These are phyloP conservation scores for Fraxinus velutina DNA, from an alignment of 305 asterid genomes.

Conservation along the genomic window DNA sequence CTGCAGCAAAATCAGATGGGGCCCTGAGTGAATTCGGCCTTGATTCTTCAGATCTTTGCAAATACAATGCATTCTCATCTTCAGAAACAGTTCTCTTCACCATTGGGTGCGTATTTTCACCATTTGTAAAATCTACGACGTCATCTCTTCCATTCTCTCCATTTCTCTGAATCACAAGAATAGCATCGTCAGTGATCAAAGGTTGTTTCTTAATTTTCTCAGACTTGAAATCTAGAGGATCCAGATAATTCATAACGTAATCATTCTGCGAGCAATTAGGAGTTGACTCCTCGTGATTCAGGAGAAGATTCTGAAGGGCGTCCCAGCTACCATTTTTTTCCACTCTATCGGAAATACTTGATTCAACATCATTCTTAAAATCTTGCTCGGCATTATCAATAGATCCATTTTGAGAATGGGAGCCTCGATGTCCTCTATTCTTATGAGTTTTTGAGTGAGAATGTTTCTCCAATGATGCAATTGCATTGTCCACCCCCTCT, in stretches of 20 bases:
- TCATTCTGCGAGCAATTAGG: conserved; percentile 26
- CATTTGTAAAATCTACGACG: conserved; percentile 44
- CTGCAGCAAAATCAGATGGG: conserved; percentile 46
- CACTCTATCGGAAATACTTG: conserved; percentile 35
- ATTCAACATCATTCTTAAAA: conserved; percentile 19
- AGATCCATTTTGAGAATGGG: conserved; percentile 28
- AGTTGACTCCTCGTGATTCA: conserved; percentile 49
- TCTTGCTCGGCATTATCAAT: conserved; percentile 33
- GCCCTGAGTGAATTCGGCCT: conserved; percentile 25
- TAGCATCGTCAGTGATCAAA: conserved; percentile 46
- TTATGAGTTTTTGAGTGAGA: conserved; percentile 35
- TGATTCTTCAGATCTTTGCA: conserved; percentile 35
- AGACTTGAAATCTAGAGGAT: conserved; percentile 38
- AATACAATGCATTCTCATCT: conserved; percentile 37
- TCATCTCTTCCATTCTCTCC: conserved; percentile 29
- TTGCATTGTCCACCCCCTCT: conserved; percentile 58
- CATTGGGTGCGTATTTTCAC: conserved; percentile 38
- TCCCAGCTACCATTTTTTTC: conserved; percentile 50
- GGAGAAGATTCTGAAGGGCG: conserved; percentile 67
- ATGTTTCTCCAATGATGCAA: conserved; percentile 51
- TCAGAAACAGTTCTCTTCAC: conserved; percentile 43
- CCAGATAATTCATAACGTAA: conserved; percentile 33
- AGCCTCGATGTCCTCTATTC: conserved; percentile 31
- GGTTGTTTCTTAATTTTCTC: conserved; percentile 37
- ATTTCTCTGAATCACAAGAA: conserved; percentile 39